Evolutionary conservation across 192 early-diverging fungal genomes (phyloP).

Genomic region (Neocallimastix lanati): DNA sequence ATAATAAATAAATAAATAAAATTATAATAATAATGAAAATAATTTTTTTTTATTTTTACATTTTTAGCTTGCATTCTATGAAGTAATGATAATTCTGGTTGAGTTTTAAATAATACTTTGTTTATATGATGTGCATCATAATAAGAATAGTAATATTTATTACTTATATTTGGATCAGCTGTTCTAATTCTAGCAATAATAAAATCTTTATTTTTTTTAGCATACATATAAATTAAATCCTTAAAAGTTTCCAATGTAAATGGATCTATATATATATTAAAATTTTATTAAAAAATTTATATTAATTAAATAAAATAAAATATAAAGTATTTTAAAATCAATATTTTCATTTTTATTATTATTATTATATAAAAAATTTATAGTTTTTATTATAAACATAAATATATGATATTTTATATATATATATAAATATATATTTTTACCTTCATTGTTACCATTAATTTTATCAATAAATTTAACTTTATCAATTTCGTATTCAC

Average conservation of each 20-base stretch:
- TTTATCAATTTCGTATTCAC: neutral
- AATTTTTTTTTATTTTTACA: constrained; percentile 32
- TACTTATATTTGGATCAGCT: constrained; percentile 29
- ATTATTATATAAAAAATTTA: too few species aligned
- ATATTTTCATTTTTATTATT: too few species aligned
- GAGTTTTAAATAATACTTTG: constrained; percentile 54
- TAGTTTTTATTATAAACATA: too few species aligned
- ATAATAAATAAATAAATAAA: too few species aligned
- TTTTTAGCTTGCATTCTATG: constrained; percentile 60
- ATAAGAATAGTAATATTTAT: constrained; percentile 39
- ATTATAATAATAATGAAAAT: too few species aligned
- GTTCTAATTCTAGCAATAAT: constrained; percentile 49
- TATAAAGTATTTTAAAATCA: too few species aligned
- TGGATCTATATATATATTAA: too few species aligned
- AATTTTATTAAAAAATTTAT: too few species aligned
- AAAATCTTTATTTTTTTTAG: constrained; percentile 42
- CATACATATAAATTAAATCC: constrained; percentile 31
- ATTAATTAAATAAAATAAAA: too few species aligned
- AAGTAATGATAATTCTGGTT: constrained; percentile 51
- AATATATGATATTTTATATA: too few species aligned
- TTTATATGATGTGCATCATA: constrained; percentile 58
- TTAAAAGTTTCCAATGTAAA: constrained; percentile 52
- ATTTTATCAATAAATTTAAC: neutral
- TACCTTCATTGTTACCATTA: neutral
- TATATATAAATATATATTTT: too few species aligned